A percentile compares a stretch with the other conserved stretches of the same genome.
These are phyloP conservation scores for Cladosporium sp. DNA, from an alignment of 2,329 filamentous ascomycete genomes.

Conservation along the genomic window DNA sequence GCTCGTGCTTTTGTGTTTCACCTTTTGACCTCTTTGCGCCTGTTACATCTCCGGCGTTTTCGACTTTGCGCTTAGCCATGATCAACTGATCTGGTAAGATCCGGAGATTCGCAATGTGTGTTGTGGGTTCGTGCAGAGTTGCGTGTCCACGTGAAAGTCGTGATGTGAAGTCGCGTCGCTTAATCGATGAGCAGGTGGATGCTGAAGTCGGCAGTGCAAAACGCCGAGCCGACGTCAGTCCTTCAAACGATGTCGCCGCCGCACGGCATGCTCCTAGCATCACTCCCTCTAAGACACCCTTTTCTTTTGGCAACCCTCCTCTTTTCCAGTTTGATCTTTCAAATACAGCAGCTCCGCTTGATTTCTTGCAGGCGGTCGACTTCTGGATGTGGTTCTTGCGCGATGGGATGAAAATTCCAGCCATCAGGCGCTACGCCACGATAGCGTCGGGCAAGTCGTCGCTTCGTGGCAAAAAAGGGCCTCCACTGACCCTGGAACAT, in stretches of 20 bases:
- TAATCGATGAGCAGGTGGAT: too few relatives aligned
- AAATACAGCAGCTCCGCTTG: not conserved
- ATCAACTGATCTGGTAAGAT: not conserved
- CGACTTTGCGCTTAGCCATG: constrained; percentile 1
- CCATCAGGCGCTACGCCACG: constrained; percentile 24
- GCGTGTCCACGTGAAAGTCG: not conserved
- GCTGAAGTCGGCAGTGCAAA: not conserved
- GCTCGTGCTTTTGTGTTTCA: not conserved
- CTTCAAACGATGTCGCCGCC: not conserved
- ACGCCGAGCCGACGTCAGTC: constrained; percentile 2
- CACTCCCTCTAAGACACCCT: not conserved
- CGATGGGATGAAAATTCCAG: constrained; percentile 17
- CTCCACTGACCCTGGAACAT: constrained; percentile 34
- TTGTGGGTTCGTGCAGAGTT: not conserved
- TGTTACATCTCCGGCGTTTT: not conserved
- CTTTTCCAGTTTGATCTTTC: not conserved
- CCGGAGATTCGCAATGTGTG: not conserved
- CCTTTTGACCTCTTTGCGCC: constrained; percentile 1
- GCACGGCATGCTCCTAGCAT: not conserved
- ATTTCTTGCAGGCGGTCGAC: not conserved
- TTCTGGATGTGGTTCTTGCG: constrained; percentile 10
- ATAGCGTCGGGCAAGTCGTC: constrained; percentile 26
- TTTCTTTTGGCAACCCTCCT: not conserved
- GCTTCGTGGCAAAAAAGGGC: constrained; percentile 29
- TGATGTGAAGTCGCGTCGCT: not conserved